phyloP scores from a whole-genome alignment of 768 basidiomycete species.

The Austroboletus eburneus region DNA sequence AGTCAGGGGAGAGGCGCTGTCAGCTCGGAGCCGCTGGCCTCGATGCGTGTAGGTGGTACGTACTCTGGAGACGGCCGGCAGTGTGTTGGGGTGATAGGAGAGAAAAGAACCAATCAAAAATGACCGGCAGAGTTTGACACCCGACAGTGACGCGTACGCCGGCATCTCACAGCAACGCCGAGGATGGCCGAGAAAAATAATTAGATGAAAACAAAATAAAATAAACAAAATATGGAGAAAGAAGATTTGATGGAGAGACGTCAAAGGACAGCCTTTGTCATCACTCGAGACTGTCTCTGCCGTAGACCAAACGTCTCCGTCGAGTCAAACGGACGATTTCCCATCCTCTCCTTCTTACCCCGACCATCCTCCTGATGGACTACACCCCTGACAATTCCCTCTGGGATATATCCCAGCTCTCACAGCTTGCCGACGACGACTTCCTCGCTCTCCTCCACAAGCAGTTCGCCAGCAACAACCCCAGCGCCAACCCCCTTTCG shows the following conservation, averaged over 20 bases:
- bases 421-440: slow-evolving; percentile 69
- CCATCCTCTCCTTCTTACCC: too few species aligned
- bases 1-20: neutral
- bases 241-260: too few species aligned
- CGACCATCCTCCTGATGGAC: slow-evolving; percentile 14
- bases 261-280: slow-evolving; percentile 7
- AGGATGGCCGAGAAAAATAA: slow-evolving; percentile 4
- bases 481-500: neutral
- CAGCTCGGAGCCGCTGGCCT: neutral
- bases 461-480: slow-evolving; percentile 49
- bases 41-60: too few species aligned
- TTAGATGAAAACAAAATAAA: slow-evolving; percentile 10
- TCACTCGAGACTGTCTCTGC: too few species aligned
- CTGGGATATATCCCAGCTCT: slow-evolving; percentile 65
- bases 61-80: neutral
- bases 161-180: neutral
- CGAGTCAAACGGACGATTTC: too few species aligned
- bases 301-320: too few species aligned
- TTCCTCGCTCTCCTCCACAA: slow-evolving; percentile 75
- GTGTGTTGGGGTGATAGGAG: neutral
- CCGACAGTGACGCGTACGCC: slow-evolving; percentile 1
- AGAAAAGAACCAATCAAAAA: neutral
- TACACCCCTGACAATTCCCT: slow-evolving; percentile 46
- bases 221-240: neutral
- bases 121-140: neutral